Percentiles rank a stretch among this genome's conserved stretches.
phyloP scores from a whole-genome alignment of 192 early-diverging fungal genomes.

The Coemansia sp. region DNA sequence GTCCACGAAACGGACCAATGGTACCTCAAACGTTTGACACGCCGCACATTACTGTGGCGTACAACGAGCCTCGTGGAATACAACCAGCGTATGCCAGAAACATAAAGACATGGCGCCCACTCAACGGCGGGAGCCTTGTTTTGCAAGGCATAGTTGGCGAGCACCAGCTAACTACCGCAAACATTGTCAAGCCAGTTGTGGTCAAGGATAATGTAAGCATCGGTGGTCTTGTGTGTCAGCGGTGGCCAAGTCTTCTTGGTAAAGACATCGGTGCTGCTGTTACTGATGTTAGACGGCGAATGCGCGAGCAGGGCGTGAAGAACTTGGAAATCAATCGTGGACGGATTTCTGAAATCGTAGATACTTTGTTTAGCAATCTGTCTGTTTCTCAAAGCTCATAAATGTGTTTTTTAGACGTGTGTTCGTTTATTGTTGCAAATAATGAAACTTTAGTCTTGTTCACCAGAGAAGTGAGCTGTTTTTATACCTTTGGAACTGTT shows the following conservation, averaged over 20 bases:
- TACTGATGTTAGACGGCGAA: slow-evolving; percentile 16
- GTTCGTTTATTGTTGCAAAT: no score
- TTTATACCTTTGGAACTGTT: no score
- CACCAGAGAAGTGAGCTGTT: no score
- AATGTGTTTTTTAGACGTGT: not conserved
- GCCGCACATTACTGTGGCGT: slow-evolving; percentile 41
- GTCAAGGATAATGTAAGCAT: slow-evolving; percentile 37
- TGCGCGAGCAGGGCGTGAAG: slow-evolving; percentile 28
- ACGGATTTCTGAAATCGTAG: slow-evolving; percentile 31
- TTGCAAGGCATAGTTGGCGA: slow-evolving; percentile 34
- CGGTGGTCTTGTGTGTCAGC: slow-evolving; percentile 37
- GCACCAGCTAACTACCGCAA: slow-evolving; percentile 28
- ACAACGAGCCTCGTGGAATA: slow-evolving; percentile 30
- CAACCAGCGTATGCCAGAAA: slow-evolving; percentile 8
- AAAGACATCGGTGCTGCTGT: slow-evolving; percentile 39
- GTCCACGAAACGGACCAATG: not conserved
- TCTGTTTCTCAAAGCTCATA: not conserved
- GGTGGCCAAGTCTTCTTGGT: slow-evolving; percentile 40
- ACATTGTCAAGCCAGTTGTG: slow-evolving; percentile 19
- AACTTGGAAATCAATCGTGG: slow-evolving; percentile 34
- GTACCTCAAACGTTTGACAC: not conserved
- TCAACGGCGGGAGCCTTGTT: slow-evolving; percentile 18
- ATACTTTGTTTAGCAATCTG: slow-evolving; percentile 9
- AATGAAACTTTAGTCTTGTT: no score
- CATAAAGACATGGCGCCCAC: slow-evolving; percentile 34